These are phyloP conservation scores for Apiospora aurea DNA, from an alignment of 2,329 filamentous ascomycete species.

Conservation along the genomic window DNA sequence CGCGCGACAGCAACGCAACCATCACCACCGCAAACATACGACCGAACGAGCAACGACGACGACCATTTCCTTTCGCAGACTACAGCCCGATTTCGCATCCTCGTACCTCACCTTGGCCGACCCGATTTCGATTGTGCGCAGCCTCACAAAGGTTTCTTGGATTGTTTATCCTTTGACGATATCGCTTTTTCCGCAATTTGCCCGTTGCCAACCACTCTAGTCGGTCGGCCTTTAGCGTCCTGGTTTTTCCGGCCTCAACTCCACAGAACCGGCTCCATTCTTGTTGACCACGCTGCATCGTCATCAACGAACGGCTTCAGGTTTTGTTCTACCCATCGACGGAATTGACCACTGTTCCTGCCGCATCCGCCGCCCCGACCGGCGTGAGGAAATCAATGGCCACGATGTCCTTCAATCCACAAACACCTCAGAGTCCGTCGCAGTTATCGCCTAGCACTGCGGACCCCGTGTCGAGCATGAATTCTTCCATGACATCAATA, in stretches of 20 bases:
- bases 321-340: slow-evolving; percentile 14
- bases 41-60: slow-evolving; percentile 20
- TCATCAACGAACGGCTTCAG: slow-evolving; percentile 21
- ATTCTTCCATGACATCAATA: slow-evolving; percentile 58
- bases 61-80: not conserved
- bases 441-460: slow-evolving; percentile 64
- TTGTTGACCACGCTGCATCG: slow-evolving; percentile 22
- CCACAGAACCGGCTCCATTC: slow-evolving; percentile 17
- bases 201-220: slow-evolving; percentile 21
- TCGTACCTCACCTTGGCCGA: not conserved
- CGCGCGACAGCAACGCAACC: slow-evolving; percentile 22
- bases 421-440: slow-evolving; percentile 72
- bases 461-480: slow-evolving; percentile 57
- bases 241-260: slow-evolving; percentile 25
- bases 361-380: slow-evolving; percentile 25
- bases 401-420: slow-evolving; percentile 72
- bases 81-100: not conserved
- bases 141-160: slow-evolving; percentile 15
- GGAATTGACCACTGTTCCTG: slow-evolving; percentile 9
- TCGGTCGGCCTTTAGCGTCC: slow-evolving; percentile 24
- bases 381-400: slow-evolving; percentile 42
- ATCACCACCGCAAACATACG: slow-evolving; percentile 19
- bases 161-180: slow-evolving; percentile 22
- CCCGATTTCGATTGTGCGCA: slow-evolving; percentile 3
- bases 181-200: slow-evolving; percentile 19